Evolutionary conservation across 345 rosid species (phyloP).

Genomic region (Eucalyptus victrix): DNA sequence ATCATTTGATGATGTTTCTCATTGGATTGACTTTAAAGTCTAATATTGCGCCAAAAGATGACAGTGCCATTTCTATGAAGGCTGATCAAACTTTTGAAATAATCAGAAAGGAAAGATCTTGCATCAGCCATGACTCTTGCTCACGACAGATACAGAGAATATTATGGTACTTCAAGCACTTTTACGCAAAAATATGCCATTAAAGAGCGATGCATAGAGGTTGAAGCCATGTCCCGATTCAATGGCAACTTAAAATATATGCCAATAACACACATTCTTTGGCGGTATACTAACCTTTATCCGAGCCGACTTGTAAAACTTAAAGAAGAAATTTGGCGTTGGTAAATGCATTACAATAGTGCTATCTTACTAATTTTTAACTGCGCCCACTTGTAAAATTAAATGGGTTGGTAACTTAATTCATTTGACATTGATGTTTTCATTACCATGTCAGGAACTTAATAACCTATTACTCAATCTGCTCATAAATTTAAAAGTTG

Average conservation of each 20-base stretch:
- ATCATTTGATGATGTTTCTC: too few relatives aligned
- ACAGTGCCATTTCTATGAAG: background rate
- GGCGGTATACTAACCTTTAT: background rate
- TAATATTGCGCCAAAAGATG: background rate
- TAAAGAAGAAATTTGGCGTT: too few relatives aligned
- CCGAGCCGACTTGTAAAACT: too few relatives aligned
- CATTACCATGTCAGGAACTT: background rate
- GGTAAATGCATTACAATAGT: too few relatives aligned
- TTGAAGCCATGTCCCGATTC: too few relatives aligned
- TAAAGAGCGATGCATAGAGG: background rate
- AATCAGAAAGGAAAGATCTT: background rate
- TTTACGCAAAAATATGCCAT: background rate
- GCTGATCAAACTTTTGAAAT: background rate
- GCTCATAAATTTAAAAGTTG: background rate
- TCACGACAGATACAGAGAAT: background rate
- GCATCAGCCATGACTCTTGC: background rate
- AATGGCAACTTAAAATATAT: background rate
- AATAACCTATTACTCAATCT: background rate
- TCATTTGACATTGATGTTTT: too few relatives aligned
- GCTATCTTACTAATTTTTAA: too few relatives aligned
- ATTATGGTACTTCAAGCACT: background rate
- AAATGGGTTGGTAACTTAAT: too few relatives aligned
- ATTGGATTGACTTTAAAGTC: too few relatives aligned
- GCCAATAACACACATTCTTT: background rate
- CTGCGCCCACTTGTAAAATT: too few relatives aligned